A percentile compares a stretch with the other conserved stretches of the same genome.
Evolutionary conservation across 345 rosid species (phyloP).

Genomic region (Pseudoturritis turrita): DNA sequence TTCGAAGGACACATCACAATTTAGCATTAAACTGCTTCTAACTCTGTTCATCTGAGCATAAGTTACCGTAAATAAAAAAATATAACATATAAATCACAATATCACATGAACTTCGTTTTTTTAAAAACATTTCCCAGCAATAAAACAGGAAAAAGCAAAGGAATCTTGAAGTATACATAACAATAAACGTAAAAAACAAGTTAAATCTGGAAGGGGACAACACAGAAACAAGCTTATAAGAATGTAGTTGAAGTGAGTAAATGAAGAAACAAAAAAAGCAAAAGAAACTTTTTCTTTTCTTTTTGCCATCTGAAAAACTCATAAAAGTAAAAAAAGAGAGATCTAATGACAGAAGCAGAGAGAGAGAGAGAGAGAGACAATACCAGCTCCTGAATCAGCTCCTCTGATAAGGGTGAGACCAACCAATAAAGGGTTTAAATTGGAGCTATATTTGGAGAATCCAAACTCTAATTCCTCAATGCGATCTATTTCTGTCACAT

Average conservation of each 20-base stretch:
- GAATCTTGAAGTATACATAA: neutral
- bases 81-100: neutral
- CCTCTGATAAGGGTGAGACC: conserved; percentile 78
- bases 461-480: conserved; percentile 44
- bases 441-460: conserved; percentile 36
- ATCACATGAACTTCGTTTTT: neutral
- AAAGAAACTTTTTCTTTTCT: neutral
- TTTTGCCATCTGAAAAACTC: neutral
- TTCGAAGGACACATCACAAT: neutral
- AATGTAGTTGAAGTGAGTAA: conserved; percentile 21
- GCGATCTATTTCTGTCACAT: conserved; percentile 53
- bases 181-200: conserved; percentile 11
- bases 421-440: conserved; percentile 53
- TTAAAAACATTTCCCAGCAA: neutral
- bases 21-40: neutral
- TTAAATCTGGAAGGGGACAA: conserved; percentile 11
- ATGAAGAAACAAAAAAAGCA: neutral
- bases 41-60: neutral
- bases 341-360: conserved; percentile 10
- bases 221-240: conserved; percentile 5
- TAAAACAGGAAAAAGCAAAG: neutral
- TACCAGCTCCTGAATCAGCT: conserved; percentile 90
- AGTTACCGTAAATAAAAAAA: neutral
- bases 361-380: conserved; percentile 5
- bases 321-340: neutral